These are phyloP conservation scores for Microbotryomycetes sp. DNA, from an alignment of 1,284 basidiomycete genomes.

Conservation along the genomic window DNA sequence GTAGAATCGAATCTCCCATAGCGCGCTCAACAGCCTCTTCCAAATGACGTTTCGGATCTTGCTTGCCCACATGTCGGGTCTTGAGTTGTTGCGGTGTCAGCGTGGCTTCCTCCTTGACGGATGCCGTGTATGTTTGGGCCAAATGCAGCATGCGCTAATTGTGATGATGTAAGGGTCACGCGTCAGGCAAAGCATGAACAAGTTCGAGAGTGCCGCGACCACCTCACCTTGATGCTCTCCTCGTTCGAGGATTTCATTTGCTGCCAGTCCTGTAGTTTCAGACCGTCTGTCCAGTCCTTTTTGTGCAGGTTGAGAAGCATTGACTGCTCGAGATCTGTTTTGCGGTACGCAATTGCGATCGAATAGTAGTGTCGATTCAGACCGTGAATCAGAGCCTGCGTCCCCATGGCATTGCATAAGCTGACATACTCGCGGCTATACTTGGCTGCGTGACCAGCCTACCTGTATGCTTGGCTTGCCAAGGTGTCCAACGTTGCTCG, in stretches of 20 bases:
- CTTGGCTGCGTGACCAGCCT: too few relatives aligned
- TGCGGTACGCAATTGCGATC: slow-evolving; percentile 91
- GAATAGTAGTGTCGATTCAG: slow-evolving; percentile 95
- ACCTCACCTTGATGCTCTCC: slow-evolving; percentile 75
- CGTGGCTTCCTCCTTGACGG: slow-evolving; percentile 90
- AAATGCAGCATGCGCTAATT: slow-evolving; percentile 80
- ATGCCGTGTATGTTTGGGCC: slow-evolving; percentile 89
- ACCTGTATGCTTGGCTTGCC: slow-evolving; percentile 97
- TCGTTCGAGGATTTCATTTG: slow-evolving; percentile 78
- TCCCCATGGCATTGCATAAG: neutral
- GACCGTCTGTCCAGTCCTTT: slow-evolving; percentile 92
- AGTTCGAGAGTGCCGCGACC: too few relatives aligned
- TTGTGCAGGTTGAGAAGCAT: slow-evolving; percentile 98
- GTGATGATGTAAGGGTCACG: slow-evolving; percentile 22
- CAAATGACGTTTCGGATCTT: slow-evolving; percentile 92
- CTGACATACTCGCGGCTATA: too few relatives aligned
- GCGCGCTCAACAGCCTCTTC: slow-evolving; percentile 95
- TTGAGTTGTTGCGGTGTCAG: slow-evolving; percentile 83
- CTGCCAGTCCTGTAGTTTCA: slow-evolving; percentile 83
- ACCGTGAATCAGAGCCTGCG: slow-evolving; percentile 57
- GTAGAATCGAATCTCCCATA: slow-evolving; percentile 91
- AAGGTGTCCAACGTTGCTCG: slow-evolving; percentile 96
- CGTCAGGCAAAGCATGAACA: slow-evolving; percentile 10
- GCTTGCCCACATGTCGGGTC: slow-evolving; percentile 93
- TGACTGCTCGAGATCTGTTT: slow-evolving; percentile 93